Percentiles rank a stretch among this genome's conserved stretches.
Evolutionary conservation across 2,329 filamentous ascomycete genomes (phyloP).

Genomic region (Plectosphaerella plurivora): DNA sequence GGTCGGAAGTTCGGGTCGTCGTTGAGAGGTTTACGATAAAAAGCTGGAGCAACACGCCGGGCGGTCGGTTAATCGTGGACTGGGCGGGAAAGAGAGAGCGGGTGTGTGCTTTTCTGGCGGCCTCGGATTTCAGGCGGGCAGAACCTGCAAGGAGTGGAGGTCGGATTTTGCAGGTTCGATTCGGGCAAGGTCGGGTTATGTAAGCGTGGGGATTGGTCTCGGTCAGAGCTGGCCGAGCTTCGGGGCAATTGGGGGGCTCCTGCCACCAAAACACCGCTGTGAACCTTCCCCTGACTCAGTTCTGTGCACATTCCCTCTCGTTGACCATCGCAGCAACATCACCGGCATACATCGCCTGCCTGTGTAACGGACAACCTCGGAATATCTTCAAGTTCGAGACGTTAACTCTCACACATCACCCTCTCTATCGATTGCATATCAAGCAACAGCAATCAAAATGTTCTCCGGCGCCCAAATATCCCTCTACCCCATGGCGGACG

Average conservation of each 20-base stretch:
- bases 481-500: constrained; percentile 2
- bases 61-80: constrained; percentile 5
- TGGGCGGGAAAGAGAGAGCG: constrained; percentile 4
- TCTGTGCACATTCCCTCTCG: too few relatives aligned
- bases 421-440: too few relatives aligned
- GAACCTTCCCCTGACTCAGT: too few relatives aligned
- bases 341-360: too few relatives aligned
- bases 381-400: too few relatives aligned
- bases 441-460: neutral
- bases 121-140: constrained; percentile 6
- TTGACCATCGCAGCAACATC: too few relatives aligned
- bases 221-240: too few relatives aligned
- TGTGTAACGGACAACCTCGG: too few relatives aligned
- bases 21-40: constrained; percentile 16
- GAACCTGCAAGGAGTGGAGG: neutral
- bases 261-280: too few relatives aligned
- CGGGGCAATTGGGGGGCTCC: too few relatives aligned
- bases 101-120: neutral
- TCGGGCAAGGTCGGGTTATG: constrained; percentile 3
- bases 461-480: neutral
- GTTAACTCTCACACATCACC: too few relatives aligned
- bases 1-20: constrained; percentile 7
- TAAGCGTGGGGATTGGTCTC: constrained; percentile 1
- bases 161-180: neutral
- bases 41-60: constrained; percentile 11